These are phyloP conservation scores for Lasiodiplodia theobromae DNA, from an alignment of 2,329 filamentous ascomycete species.

Conservation along the genomic window DNA sequence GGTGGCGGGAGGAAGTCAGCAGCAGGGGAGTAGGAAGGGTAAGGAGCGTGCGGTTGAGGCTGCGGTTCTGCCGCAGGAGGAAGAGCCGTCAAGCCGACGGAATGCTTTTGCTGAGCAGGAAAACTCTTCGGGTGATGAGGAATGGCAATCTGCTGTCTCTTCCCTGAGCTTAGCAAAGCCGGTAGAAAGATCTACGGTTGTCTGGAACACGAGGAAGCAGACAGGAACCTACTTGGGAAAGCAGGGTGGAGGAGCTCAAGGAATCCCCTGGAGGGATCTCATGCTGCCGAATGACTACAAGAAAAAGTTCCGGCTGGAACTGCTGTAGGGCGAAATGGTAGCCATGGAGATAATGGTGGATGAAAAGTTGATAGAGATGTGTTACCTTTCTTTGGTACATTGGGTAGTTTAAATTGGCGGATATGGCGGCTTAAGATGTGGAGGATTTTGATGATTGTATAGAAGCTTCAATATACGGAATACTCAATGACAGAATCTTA, in stretches of 20 bases:
- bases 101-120: no score
- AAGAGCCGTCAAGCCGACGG: no score
- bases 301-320: not conserved
- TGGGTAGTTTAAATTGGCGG: not conserved
- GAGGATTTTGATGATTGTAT: not conserved
- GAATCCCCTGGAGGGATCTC: not conserved
- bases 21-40: not conserved
- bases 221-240: not conserved
- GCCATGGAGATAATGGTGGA: not conserved
- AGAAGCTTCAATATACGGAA: no score
- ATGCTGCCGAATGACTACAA: not conserved
- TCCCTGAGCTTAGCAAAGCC: not conserved
- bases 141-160: not conserved
- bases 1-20: not conserved
- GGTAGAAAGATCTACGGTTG: not conserved
- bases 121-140: not conserved
- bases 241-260: not conserved
- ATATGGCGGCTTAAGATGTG: not conserved
- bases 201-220: not conserved
- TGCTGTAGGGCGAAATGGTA: not conserved
- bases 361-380: not conserved
- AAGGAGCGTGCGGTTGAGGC: not conserved
- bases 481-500: no score
- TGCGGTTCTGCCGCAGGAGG: no score
- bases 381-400: not conserved